phyloP scores from a whole-genome alignment of 345 rosid species.

The Orychophragmus violaceus region DNA sequence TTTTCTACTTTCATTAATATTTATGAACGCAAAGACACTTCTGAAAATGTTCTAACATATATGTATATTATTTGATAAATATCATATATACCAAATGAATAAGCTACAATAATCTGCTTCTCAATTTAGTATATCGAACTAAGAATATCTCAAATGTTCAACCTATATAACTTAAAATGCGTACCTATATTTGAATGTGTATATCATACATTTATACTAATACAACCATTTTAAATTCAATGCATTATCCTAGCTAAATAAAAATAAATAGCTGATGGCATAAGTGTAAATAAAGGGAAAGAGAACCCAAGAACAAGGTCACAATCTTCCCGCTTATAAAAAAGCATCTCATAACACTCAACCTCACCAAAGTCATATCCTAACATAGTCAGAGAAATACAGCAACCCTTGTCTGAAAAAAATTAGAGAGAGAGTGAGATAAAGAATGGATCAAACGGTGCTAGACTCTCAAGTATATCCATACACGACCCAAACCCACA shows the following conservation, averaged over 20 bases:
- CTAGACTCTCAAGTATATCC: slow-evolving; percentile 21
- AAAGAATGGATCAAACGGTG: slow-evolving; percentile 10
- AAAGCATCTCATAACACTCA: slow-evolving; percentile 20
- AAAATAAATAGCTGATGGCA: neutral
- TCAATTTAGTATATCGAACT: neutral
- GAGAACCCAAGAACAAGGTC: slow-evolving; percentile 11
- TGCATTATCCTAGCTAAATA: too few relatives aligned
- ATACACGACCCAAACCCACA: neutral
- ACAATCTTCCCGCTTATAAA: slow-evolving; percentile 22
- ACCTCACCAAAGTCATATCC: slow-evolving; percentile 24
- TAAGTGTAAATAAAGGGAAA: slow-evolving; percentile 5
- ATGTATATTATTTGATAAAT: neutral
- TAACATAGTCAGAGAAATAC: slow-evolving; percentile 18
- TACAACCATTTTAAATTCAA: too few relatives aligned
- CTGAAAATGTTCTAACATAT: neutral
- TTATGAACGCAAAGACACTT: neutral
- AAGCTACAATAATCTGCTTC: neutral
- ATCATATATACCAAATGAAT: neutral
- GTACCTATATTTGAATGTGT: too few relatives aligned
- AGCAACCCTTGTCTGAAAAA: slow-evolving; percentile 23
- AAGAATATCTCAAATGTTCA: neutral
- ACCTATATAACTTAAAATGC: neutral
- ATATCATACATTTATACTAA: too few relatives aligned
- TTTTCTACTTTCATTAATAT: neutral
- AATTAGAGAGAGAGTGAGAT: neutral